Evolutionary conservation across 2,329 filamentous ascomycete species (phyloP).

Genomic region (Botrytis pseudocinerea): DNA sequence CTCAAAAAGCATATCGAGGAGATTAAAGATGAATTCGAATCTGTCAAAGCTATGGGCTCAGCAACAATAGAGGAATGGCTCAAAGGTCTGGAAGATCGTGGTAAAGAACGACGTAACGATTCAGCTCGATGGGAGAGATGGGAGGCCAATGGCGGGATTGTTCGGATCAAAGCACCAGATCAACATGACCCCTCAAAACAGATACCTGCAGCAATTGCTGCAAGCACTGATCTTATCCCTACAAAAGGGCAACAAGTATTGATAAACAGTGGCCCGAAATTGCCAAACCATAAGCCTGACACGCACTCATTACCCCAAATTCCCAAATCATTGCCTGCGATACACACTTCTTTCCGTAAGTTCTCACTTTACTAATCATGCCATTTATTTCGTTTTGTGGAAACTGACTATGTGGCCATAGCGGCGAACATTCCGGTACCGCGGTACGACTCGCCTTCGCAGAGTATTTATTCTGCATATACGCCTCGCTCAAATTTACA

Average conservation of each 20-base stretch:
- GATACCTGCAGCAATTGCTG: neutral
- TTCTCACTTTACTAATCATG: neutral
- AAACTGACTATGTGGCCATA: slow-evolving; percentile 23
- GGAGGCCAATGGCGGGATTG: slow-evolving; percentile 46
- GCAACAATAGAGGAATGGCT: slow-evolving; percentile 75
- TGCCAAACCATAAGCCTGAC: slow-evolving; percentile 9
- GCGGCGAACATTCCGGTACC: slow-evolving; percentile 33
- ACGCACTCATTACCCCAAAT: slow-evolving; percentile 20
- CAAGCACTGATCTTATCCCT: slow-evolving; percentile 2
- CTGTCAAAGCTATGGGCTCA: slow-evolving; percentile 64
- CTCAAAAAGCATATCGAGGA: slow-evolving; percentile 61
- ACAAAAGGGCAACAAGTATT: slow-evolving; percentile 10
- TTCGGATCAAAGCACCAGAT: slow-evolving; percentile 31
- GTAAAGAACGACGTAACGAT: slow-evolving; percentile 60
- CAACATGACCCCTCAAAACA: slow-evolving; percentile 24
- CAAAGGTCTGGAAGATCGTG: slow-evolving; percentile 68
- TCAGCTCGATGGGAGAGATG: slow-evolving; percentile 75
- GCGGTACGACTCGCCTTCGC: slow-evolving; percentile 39
- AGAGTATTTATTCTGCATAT: slow-evolving; percentile 35
- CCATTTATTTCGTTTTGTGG: neutral
- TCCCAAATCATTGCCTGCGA: slow-evolving; percentile 23
- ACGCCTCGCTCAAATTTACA: slow-evolving; percentile 34
- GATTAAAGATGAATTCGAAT: slow-evolving; percentile 62
- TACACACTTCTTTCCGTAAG: slow-evolving; percentile 27
- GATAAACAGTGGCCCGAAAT: slow-evolving; percentile 4